Evolutionary conservation across 1,139 yeast genomes (phyloP).

Genomic region (Kluyveromyces sp.): DNA sequence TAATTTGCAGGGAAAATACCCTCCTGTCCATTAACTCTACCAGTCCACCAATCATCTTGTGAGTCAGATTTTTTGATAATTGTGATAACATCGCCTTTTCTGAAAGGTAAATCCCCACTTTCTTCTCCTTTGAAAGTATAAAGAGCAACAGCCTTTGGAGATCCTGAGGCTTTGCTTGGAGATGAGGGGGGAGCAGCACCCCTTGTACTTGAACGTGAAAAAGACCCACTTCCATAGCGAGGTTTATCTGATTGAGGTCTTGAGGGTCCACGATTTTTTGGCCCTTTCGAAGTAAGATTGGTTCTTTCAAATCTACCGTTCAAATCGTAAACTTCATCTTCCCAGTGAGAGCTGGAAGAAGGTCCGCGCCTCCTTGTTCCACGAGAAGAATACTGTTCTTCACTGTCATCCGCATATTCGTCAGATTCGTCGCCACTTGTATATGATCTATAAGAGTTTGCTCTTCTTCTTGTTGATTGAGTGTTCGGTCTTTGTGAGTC

Average conservation of each 20-base stretch:
- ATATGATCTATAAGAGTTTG: constrained; percentile 32
- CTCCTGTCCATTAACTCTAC: constrained; percentile 69
- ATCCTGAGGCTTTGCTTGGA: constrained; percentile 34
- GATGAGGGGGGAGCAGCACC: constrained; percentile 8
- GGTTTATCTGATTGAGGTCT: constrained; percentile 52
- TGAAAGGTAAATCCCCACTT: constrained; percentile 82
- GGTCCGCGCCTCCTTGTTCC: constrained; percentile 13
- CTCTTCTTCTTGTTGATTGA: constrained; percentile 27
- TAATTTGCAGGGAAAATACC: constrained; percentile 98
- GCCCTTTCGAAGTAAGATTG: constrained; percentile 25
- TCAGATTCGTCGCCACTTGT: constrained; percentile 38
- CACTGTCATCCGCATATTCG: constrained; percentile 24
- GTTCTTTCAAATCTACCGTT: constrained; percentile 34
- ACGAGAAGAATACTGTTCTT: constrained; percentile 14
- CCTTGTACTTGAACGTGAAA: neutral
- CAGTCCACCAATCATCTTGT: constrained; percentile 98
- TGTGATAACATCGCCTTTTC: constrained; percentile 91
- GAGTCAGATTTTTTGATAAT: constrained; percentile 80
- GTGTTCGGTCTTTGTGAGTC: constrained; percentile 25
- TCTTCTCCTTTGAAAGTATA: constrained; percentile 88
- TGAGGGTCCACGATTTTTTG: constrained; percentile 25
- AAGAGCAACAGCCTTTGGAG: constrained; percentile 83
- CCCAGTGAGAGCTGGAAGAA: constrained; percentile 52
- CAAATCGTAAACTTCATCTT: constrained; percentile 61
- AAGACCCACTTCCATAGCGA: constrained; percentile 25